Evolutionary conservation across 352 stramenopile genomes (phyloP).

Genomic region (Phytophthora palmivora): DNA sequence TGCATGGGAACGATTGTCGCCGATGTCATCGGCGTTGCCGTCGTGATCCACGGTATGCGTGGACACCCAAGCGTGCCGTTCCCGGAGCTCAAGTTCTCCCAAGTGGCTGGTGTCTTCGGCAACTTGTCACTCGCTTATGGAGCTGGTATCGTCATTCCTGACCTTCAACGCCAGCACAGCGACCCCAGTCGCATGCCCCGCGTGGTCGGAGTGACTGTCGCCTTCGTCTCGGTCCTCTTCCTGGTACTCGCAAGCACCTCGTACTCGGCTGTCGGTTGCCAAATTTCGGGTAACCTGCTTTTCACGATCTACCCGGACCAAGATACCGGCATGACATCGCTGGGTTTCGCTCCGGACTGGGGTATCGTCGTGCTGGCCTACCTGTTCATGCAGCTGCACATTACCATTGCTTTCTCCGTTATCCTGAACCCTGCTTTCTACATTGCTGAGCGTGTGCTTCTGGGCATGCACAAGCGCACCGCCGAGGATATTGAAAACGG

Average conservation of each 20-base stretch:
- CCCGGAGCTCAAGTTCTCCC: constrained; percentile 56
- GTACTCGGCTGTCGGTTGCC: constrained; percentile 66
- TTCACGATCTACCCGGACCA: constrained; percentile 67
- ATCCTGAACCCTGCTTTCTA: constrained; percentile 57
- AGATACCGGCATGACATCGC: constrained; percentile 31
- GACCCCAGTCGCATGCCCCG: constrained; percentile 66
- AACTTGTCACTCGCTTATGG: constrained; percentile 74
- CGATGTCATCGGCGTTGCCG: constrained; percentile 54
- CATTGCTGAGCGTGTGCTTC: constrained; percentile 48
- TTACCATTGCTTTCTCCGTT: constrained; percentile 55
- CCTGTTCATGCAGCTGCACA: constrained; percentile 66
- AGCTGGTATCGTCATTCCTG: constrained; percentile 68
- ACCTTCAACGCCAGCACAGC: constrained; percentile 67
- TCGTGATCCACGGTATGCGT: constrained; percentile 63
- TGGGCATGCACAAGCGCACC: constrained; percentile 60
- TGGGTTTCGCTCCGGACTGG: constrained; percentile 55
- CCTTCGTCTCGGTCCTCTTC: constrained; percentile 62
- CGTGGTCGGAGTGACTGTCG: constrained; percentile 61
- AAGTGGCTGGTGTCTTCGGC: constrained; percentile 63
- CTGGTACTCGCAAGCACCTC: constrained; percentile 48
- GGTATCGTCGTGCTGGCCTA: constrained; percentile 56
- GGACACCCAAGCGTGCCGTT: constrained; percentile 53
- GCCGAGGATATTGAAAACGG: constrained; percentile 33
- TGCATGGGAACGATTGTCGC: constrained; percentile 68
- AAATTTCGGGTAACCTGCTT: constrained; percentile 73